Base-by-base conservation (phyloP, 192 early-diverging fungal genomes). In the Funneliformis geosporum region DNA sequence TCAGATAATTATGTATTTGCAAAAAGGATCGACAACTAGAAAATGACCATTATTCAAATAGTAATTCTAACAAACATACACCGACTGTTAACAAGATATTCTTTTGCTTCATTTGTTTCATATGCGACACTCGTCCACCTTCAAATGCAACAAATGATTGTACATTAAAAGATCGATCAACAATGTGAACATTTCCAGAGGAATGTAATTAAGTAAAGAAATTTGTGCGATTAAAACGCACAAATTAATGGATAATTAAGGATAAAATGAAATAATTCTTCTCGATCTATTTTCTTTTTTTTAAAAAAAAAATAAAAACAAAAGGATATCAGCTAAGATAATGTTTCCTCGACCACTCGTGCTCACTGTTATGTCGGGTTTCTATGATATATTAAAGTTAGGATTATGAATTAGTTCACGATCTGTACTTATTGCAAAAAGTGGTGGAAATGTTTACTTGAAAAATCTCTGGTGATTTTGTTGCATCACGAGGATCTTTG, bases 41-140 rank as follows among this genome's bases (percentile, higher is more conserved):
- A 33, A 33, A 2, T 0, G 2, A 33, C 2, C 33, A 33, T 33
- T 2, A 33, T 33, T 33, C 33, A 33, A 33, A 33, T 33, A 33
- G 23, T 18, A 71, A 12, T 42, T 43, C 16, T 3, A n/a, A 11
- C 33, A 25, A n/a, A 87, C 91, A 82, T 86, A 94, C 93, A 10
- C 93, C 91, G 73, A 96, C 87, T 4, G 94, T 94, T 38, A 97
- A 83, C 61, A 98, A 83, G 8, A 91, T 91, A 65, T 95, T 95
- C 71, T 89, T 86, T 79, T 93, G 89, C 75, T 91, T 92, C 70
- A 96, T 85, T 73, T 93, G 92, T 74, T 93, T 88, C 86, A 98
- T 85, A 76, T 97, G 96, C 0, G 94, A 93, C 44, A 98, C 89
- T 65, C 89, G 88, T 38, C 89, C 88, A 27, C 87, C 87, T 12